Evolutionary conservation across 495 filamentous ascomycete genomes (phyloP), one percentile per base, ranked within the genome.

Genomic region (Pyronema omphalodes): DNA sequence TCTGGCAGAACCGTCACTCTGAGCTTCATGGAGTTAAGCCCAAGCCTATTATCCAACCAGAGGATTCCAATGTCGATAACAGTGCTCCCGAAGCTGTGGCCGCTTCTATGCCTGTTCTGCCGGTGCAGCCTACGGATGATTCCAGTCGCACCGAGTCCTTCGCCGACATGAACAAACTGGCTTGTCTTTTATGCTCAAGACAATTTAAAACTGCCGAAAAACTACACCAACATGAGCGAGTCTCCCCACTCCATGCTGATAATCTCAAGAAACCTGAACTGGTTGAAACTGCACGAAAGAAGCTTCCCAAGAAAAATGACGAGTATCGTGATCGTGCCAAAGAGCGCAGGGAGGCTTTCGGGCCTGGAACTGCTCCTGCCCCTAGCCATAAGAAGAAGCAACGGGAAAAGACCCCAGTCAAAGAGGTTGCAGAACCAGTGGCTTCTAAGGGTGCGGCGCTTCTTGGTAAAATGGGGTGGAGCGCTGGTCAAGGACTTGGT

Each of bases 391-490:
- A 66, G 6, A 70, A 69, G 19, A 69, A 68, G 48, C 33, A 44
- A 17, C 3, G 15, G 36, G 12, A 9, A 5, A 51, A 51, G 12
- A 18, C 50, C 9, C 56, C 55, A 3, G 53, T 52, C 2, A 61
- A 66, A 14, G 52, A 54, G 12, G 52, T 19, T 9, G 4, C 41
- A 12, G 54, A 68, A 55, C 57, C 55, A 9, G 55, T 58, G 34
- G 57, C 40, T 5, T 60, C 60, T 23, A 94, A 88, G 69, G 88
- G 88, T 19, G 83, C 84, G 6, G 78, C 82, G 0, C 70, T 95
- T 35, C 74, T 95, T 6, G 80, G 82, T 48, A 94, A 93, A 70
- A 93, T 94, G 85, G 88, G 88, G 12, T 94, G 84, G 84, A 80
- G 74, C 9, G 76, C 77, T 2, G 88, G 88, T 0, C 74, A 79